Conservation (phyloP, 73 alveolate species). For the Stentor roeselii region DNA sequence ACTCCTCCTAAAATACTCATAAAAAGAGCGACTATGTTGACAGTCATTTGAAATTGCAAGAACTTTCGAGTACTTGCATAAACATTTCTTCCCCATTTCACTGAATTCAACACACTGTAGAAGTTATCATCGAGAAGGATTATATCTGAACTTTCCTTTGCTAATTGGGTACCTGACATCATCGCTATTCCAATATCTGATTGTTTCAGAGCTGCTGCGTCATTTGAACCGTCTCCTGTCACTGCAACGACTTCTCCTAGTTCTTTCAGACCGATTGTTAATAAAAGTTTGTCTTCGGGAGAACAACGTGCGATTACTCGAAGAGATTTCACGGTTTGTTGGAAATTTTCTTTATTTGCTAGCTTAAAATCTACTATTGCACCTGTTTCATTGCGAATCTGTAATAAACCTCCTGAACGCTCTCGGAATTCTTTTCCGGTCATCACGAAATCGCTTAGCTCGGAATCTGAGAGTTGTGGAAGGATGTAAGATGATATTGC, state of each 20-base stretch:
- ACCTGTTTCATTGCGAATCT: neutral
- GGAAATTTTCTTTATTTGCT: constrained; percentile 65
- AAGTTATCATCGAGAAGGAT: constrained; percentile 95
- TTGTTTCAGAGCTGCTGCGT: constrained; percentile 89
- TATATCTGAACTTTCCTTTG: constrained; percentile 97
- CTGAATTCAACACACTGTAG: constrained; percentile 88
- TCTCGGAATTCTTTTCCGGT: constrained; percentile 59
- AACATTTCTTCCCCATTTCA: constrained; percentile 95
- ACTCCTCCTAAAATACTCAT: constrained; percentile 88
- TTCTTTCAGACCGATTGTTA: constrained; percentile 81
- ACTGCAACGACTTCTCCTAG: constrained; percentile 87
- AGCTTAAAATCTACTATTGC: constrained; percentile 12
- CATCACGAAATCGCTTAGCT: constrained; percentile 75
- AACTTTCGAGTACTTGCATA: constrained; percentile 85
- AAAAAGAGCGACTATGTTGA: constrained; percentile 87
- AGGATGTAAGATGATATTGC: constrained; percentile 87
- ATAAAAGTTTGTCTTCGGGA: constrained; percentile 84
- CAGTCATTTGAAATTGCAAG: constrained; percentile 89
- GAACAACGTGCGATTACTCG: constrained; percentile 87
- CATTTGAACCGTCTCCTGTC: constrained; percentile 94
- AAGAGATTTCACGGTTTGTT: constrained; percentile 49
- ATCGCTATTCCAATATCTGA: constrained; percentile 94
- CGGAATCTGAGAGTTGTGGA: constrained; percentile 36
- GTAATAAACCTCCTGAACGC: constrained; percentile 37
- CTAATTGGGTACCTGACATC: constrained; percentile 97